A percentile compares a stretch with the other conserved stretches of the same genome.
These are phyloP conservation scores for Tricholoma bakamatsutake DNA, from an alignment of 768 basidiomycete genomes.

Conservation along the genomic window DNA sequence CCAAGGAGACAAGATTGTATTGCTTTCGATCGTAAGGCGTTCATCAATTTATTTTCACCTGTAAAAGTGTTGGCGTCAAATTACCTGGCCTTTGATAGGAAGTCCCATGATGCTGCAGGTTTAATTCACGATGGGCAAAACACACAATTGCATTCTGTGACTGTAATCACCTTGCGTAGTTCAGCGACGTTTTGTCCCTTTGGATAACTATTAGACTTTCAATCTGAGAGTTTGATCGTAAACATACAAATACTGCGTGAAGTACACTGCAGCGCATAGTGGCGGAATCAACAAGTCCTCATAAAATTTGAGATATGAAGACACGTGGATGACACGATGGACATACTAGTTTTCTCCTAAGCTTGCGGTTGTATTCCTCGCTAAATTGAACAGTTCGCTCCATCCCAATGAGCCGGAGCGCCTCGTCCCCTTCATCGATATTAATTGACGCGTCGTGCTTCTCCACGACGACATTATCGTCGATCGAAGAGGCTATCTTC, in stretches of 20 bases:
- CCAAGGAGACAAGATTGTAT: conserved; percentile 59
- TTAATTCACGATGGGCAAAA: not conserved
- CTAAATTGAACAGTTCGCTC: conserved; percentile 47
- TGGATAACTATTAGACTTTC: not conserved
- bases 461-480: not conserved
- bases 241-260: conserved; percentile 57
- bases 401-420: conserved; percentile 51
- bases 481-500: no score
- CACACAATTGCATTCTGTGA: not conserved
- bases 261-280: conserved; percentile 59
- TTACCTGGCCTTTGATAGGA: conserved; percentile 56
- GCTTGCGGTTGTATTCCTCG: conserved; percentile 52
- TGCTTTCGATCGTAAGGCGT: conserved; percentile 27
- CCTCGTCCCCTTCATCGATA: conserved; percentile 48
- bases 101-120: conserved; percentile 53
- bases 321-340: not conserved
- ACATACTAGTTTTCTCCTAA: conserved; percentile 52
- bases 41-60: not conserved
- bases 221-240: not conserved
- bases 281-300: conserved; percentile 51
- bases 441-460: conserved; percentile 21
- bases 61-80: not conserved
- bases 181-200: conserved; percentile 65
- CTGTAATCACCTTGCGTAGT: conserved; percentile 53
- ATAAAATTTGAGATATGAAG: not conserved